Base-by-base conservation (phyloP, 1,284 basidiomycete species). In the Malassezia japonica region DNA sequence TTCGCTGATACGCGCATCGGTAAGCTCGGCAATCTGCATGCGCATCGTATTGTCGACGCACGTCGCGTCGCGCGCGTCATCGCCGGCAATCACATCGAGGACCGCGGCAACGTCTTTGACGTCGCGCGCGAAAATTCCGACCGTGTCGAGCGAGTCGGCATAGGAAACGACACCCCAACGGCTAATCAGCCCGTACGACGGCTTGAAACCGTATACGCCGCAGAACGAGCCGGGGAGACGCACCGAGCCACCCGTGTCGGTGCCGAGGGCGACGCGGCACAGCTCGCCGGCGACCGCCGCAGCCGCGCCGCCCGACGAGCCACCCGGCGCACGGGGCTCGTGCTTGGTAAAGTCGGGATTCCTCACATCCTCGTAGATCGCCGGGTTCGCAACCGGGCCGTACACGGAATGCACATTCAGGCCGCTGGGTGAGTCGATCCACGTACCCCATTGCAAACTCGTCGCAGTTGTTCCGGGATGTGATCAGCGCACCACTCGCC, bases 181-280 rank as follows among this genome's bases (percentile, higher is more conserved):
- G 40, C 90, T 80, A 33, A 98, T 75, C 39, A 94, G 75, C 0
- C 92, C 92, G 64, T 96, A 96, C 0, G 89, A 91, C 0, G 92
- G 92, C 68, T 98, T 98, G 44, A 96, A 75, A 0, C 91, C 92
- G 3, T 86, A 82, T 0, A 95, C 78, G 3, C 91, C 90, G 64
- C 89, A 95, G 70, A 94, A 96, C 1, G 88, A 83, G 0, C 91
- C 91, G 0, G 92, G 94, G 2, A 98, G 77, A 28, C 92, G 81
- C 4, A 86, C 83, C 6, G 91, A 96, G 0, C 92, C 94, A 6
- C 92, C 94, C 0, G 94, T 98, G 69, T 99, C 92, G 0, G 89
- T 92, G 2, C 84, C 87, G 23, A 98, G 74, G 0, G 92, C 87
- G 33, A 75, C 44, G 40, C 69, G 48, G 50, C 50, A 61, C 15